phyloP scores from a whole-genome alignment of 768 basidiomycete genomes.

The Pleurotus giganteus region DNA sequence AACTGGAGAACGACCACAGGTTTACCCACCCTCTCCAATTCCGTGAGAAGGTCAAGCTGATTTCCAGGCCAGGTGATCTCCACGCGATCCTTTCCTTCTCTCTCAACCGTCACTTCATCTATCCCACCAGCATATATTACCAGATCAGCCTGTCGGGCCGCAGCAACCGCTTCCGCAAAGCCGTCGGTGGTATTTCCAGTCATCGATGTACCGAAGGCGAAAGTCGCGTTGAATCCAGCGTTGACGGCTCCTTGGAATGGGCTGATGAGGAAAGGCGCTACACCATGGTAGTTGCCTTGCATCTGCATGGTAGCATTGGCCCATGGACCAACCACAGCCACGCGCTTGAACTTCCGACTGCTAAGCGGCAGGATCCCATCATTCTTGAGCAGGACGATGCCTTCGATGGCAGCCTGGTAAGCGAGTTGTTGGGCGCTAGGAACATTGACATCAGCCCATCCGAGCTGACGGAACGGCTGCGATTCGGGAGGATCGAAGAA shows the following conservation, averaged over 20 bases:
- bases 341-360: conserved; percentile 34
- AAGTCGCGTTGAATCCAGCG: conserved; percentile 45
- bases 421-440: conserved; percentile 46
- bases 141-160: conserved; percentile 46
- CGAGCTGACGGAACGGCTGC: conserved; percentile 51
- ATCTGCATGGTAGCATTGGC: conserved; percentile 53
- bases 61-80: conserved; percentile 54
- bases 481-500: conserved; percentile 51
- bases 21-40: conserved; percentile 45
- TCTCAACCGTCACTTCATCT: conserved; percentile 42
- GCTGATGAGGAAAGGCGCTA: conserved; percentile 54
- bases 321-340: conserved; percentile 62
- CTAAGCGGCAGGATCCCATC: conserved; percentile 56
- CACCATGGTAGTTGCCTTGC: conserved; percentile 58
- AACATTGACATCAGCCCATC: conserved; percentile 47
- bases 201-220: conserved; percentile 40
- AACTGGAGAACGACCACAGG: conserved; percentile 54
- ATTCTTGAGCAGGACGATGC: conserved; percentile 63
- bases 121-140: conserved; percentile 56
- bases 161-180: conserved; percentile 50
- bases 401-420: conserved; percentile 48
- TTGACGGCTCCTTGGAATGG: conserved; percentile 46
- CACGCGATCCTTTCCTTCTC: conserved; percentile 44
- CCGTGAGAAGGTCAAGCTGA: conserved; percentile 47
- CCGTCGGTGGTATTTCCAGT: conserved; percentile 36